Conservation (phyloP, 1,139 yeast species). For the Nakaseomyces uthaithaninus region DNA sequence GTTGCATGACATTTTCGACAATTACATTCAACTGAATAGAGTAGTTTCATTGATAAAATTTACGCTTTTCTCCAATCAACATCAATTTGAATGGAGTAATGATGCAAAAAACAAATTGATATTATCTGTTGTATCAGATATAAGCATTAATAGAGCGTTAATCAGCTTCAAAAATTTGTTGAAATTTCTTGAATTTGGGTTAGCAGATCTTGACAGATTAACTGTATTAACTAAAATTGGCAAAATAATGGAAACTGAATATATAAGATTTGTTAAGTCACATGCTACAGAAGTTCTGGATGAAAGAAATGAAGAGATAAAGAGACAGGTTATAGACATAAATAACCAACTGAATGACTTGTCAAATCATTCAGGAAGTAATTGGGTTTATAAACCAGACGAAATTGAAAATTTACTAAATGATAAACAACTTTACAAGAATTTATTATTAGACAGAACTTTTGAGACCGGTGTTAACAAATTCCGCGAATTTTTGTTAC, state of each 20-base stretch:
- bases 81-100: constrained; percentile 10
- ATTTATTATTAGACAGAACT: constrained; percentile 22
- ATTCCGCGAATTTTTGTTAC: constrained; percentile 16
- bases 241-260: constrained; percentile 19
- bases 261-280: constrained; percentile 19
- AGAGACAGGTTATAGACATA: constrained; percentile 10
- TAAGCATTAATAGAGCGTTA: constrained; percentile 7
- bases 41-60: constrained; percentile 13
- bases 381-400: constrained; percentile 18
- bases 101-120: constrained; percentile 2
- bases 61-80: constrained; percentile 13
- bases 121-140: not conserved
- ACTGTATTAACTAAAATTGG: constrained; percentile 17
- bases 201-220: constrained; percentile 8
- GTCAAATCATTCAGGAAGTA: constrained; percentile 9
- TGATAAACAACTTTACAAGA: constrained; percentile 21
- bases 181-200: constrained; percentile 14
- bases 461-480: constrained; percentile 17
- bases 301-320: constrained; percentile 11
- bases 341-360: constrained; percentile 14
- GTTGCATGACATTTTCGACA: constrained; percentile 14
- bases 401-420: constrained; percentile 19
- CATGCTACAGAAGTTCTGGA: constrained; percentile 21
- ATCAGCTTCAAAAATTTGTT: constrained; percentile 15
- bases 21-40: constrained; percentile 14